These are phyloP conservation scores for Pseudogymnoascus sp. DNA, from an alignment of 2,329 filamentous ascomycete genomes.

Conservation along the genomic window DNA sequence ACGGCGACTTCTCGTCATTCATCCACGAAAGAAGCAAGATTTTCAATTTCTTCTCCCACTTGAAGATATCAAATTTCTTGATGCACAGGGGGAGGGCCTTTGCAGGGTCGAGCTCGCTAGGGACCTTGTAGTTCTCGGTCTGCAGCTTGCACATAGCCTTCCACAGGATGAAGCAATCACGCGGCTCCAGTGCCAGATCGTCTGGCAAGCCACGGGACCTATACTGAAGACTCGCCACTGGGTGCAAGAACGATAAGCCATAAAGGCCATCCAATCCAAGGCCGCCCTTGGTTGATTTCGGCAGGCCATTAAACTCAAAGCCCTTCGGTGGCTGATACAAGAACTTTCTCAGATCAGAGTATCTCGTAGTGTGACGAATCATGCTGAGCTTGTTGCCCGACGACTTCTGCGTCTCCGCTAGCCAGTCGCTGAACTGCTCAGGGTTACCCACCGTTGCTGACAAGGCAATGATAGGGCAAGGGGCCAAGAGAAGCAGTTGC, in stretches of 20 bases:
- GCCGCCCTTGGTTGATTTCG: constrained; percentile 29
- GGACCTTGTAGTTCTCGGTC: constrained; percentile 44
- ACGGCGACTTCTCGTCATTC: constrained; percentile 39
- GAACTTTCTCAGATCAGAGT: constrained; percentile 74
- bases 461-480: constrained; percentile 71
- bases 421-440: constrained; percentile 61
- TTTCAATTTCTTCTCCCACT: constrained; percentile 61
- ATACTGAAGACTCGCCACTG: constrained; percentile 56
- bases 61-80: constrained; percentile 57
- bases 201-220: constrained; percentile 56
- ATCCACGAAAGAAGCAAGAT: constrained; percentile 54
- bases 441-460: constrained; percentile 77
- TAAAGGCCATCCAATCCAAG: constrained; percentile 34
- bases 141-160: constrained; percentile 54
- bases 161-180: constrained; percentile 64
- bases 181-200: constrained; percentile 63
- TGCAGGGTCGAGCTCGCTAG: constrained; percentile 42
- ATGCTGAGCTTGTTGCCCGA: constrained; percentile 60
- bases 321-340: constrained; percentile 49
- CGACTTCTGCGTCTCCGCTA: constrained; percentile 54
- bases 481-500: constrained; percentile 65
- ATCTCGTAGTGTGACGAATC: constrained; percentile 62
- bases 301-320: constrained; percentile 29
- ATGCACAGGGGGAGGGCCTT: constrained; percentile 46
- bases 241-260: constrained; percentile 51